Evolutionary conservation across 768 basidiomycete species (phyloP).

Genomic region (Mycena vitilis): DNA sequence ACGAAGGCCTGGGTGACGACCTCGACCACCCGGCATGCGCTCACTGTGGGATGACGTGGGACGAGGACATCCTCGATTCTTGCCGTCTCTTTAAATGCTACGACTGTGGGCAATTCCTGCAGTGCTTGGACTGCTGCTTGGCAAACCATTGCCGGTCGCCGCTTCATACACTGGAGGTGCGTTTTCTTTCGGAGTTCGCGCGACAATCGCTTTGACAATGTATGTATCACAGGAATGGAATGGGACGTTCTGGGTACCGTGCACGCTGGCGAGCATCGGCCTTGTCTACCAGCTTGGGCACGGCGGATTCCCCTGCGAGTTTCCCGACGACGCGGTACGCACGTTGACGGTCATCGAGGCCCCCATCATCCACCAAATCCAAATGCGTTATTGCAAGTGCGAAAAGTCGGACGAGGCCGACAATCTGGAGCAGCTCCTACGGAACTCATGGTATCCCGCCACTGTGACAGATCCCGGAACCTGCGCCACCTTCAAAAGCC

Average conservation of each 20-base stretch:
- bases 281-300: slow-evolving; percentile 33
- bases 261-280: background rate
- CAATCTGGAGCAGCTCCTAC: slow-evolving; percentile 14
- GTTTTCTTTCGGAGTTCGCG: no score
- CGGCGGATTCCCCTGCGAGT: slow-evolving; percentile 16
- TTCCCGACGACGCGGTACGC: background rate
- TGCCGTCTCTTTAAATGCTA: slow-evolving; percentile 10
- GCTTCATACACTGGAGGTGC: slow-evolving; percentile 14
- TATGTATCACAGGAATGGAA: slow-evolving; percentile 2
- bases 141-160: background rate
- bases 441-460: slow-evolving; percentile 27
- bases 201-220: no score
- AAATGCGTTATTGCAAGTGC: slow-evolving; percentile 31
- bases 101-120: slow-evolving; percentile 18
- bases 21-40: background rate
- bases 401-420: background rate
- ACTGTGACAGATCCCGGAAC: slow-evolving; percentile 31
- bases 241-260: background rate
- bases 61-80: background rate
- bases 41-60: background rate
- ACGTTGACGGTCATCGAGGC: slow-evolving; percentile 25
- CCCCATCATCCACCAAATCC: slow-evolving; percentile 27
- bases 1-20: slow-evolving; percentile 12
- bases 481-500: slow-evolving; percentile 21
- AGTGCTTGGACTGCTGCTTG: slow-evolving; percentile 15